Conservation (phyloP, 495 filamentous ascomycete genomes). For the Penicillium egyptiacum region DNA sequence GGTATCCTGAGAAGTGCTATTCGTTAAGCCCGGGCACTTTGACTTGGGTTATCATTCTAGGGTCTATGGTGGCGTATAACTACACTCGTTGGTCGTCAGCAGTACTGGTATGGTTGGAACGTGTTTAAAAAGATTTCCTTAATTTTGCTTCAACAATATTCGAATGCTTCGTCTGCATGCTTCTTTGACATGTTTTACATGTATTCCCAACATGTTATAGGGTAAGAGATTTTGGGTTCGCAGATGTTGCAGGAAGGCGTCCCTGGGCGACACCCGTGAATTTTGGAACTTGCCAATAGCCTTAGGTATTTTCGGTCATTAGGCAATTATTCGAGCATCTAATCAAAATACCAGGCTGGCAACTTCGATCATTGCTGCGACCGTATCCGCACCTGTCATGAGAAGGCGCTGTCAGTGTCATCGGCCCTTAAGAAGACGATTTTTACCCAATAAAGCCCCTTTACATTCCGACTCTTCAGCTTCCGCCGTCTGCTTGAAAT, state of each 20-base stretch:
- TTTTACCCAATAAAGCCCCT: neutral
- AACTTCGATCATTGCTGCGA: neutral
- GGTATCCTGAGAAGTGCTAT: neutral
- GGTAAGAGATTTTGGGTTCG: constrained; percentile 10
- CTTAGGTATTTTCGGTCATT: neutral
- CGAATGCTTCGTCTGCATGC: neutral
- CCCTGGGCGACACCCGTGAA: neutral
- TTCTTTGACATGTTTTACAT: neutral
- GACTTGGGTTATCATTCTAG: neutral
- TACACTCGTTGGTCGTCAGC: too few relatives aligned
- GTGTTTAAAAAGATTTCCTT: neutral
- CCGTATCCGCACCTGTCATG: constrained; percentile 9
- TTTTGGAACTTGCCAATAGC: neutral
- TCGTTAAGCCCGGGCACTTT: neutral
- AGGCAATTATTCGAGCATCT: neutral
- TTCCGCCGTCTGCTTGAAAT: neutral
- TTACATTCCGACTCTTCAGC: neutral
- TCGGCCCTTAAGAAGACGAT: neutral
- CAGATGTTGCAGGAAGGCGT: constrained; percentile 27
- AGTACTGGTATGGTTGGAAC: neutral
- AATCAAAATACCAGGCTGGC: neutral
- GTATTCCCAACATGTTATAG: too few relatives aligned
- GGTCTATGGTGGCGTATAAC: neutral
- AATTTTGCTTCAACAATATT: neutral
- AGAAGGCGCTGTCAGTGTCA: constrained; percentile 16